Evolutionary conservation across 176 grass and related monocot genomes (phyloP).

Genomic region (Lolium multiflorum): DNA sequence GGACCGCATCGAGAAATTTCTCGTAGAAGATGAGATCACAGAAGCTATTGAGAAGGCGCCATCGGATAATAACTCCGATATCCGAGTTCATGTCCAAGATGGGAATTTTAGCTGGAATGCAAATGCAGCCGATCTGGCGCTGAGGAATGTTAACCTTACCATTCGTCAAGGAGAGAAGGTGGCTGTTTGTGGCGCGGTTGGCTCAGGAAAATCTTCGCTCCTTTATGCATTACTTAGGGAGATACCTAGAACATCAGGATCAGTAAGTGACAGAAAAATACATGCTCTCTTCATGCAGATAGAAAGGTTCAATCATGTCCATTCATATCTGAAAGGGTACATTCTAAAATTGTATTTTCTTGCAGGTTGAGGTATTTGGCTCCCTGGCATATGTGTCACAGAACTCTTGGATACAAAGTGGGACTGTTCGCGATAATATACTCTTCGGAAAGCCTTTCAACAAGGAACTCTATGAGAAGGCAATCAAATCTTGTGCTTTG

Average conservation of each 20-base stretch:
- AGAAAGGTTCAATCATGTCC: not conserved
- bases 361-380: constrained; percentile 78
- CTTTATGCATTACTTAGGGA: constrained; percentile 83
- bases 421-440: constrained; percentile 86
- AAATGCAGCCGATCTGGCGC: constrained; percentile 47
- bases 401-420: constrained; percentile 93
- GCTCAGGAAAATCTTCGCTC: constrained; percentile 89
- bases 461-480: constrained; percentile 66
- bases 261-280: constrained; percentile 53
- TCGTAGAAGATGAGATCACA: constrained; percentile 87
- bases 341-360: constrained; percentile 21
- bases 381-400: constrained; percentile 88
- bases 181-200: constrained; percentile 81
- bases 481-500: constrained; percentile 75
- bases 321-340: not conserved
- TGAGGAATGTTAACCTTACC: constrained; percentile 63
- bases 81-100: constrained; percentile 53
- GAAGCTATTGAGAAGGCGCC: constrained; percentile 54
- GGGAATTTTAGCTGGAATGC: constrained; percentile 73
- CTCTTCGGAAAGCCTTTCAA: constrained; percentile 81
- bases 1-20: constrained; percentile 76
- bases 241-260: constrained; percentile 79
- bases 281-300: constrained; percentile 1
- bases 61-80: constrained; percentile 32
- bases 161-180: constrained; percentile 70